Percentiles rank a stretch among this genome's conserved stretches.
Conservation (phyloP, 2,329 filamentous ascomycete species). For the Paradendryphiella salina region DNA sequence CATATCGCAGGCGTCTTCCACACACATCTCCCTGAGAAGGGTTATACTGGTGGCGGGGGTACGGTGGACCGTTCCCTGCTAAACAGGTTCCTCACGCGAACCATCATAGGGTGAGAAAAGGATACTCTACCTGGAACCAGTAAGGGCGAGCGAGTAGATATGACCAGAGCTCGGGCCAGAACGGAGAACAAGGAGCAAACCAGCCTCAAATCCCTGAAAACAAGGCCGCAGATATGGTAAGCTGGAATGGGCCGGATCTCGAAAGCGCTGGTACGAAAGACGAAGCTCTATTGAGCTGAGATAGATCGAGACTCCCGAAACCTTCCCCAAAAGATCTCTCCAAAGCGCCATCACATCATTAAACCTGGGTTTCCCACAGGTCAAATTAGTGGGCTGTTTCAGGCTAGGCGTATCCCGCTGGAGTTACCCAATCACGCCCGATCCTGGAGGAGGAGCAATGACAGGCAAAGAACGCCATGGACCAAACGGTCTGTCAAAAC, state of each 20-base stretch:
- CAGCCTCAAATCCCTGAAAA: constrained; percentile 11
- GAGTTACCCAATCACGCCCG: constrained; percentile 2
- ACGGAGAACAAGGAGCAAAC: constrained; percentile 10
- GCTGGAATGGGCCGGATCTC: constrained; percentile 8
- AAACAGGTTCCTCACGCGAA: constrained; percentile 26
- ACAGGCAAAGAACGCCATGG: constrained; percentile 24
- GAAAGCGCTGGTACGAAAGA: constrained; percentile 1
- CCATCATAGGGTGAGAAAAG: constrained; percentile 21
- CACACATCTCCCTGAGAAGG: constrained; percentile 28
- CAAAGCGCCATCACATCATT: background rate
- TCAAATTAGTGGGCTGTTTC: background rate
- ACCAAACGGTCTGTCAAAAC: constrained; percentile 25
- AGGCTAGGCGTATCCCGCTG: background rate
- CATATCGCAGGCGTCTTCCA: constrained; percentile 36
- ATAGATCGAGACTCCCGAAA: background rate
- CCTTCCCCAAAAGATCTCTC: background rate
- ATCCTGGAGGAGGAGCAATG: constrained; percentile 11
- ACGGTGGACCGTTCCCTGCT: constrained; percentile 22
- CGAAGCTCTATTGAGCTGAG: background rate
- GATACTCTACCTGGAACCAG: constrained; percentile 20
- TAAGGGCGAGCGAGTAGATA: constrained; percentile 6
- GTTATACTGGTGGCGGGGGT: constrained; percentile 28
- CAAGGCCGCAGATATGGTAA: background rate
- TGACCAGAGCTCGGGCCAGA: constrained; percentile 2
- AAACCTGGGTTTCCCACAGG: constrained; percentile 8